Conservation (phyloP, 2,329 filamentous ascomycete species). For the Fusarium hainanense region DNA sequence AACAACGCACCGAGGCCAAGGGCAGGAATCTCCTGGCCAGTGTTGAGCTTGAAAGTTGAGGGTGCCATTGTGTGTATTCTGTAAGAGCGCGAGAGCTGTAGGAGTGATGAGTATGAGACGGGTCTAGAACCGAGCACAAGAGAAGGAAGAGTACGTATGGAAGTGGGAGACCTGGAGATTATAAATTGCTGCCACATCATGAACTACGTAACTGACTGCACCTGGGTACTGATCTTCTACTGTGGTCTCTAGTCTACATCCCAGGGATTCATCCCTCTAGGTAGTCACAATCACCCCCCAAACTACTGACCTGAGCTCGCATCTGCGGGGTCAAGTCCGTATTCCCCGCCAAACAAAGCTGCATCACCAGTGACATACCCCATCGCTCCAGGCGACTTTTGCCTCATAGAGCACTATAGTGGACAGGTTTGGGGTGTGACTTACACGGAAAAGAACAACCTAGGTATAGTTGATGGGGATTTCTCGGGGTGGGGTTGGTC, state of each 20-base stretch:
- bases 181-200: constrained; percentile 38
- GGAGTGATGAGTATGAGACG: not conserved
- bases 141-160: not conserved
- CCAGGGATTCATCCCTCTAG: not conserved
- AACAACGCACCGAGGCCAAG: constrained; percentile 67
- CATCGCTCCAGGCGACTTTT: constrained; percentile 11
- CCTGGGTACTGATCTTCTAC: not conserved
- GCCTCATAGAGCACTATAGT: not conserved
- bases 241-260: not conserved
- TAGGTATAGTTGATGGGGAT: constrained; percentile 23
- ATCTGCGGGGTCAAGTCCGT: constrained; percentile 42
- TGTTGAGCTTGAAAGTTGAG: constrained; percentile 72
- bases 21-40: constrained; percentile 70
- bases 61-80: constrained; percentile 59
- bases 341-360: constrained; percentile 35
- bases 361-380: constrained; percentile 1
- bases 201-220: constrained; percentile 17
- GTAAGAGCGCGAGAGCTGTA: constrained; percentile 6
- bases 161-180: constrained; percentile 29
- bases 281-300: constrained; percentile 14
- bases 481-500: constrained; percentile 46
- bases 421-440: constrained; percentile 33
- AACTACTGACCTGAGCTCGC: constrained; percentile 24
- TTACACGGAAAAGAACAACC: constrained; percentile 12
- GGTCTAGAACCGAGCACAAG: constrained; percentile 20